Percentiles rank a stretch among this genome's conserved stretches.
Conservation (phyloP, 257 asterid species). For the Agastache rugosa region DNA sequence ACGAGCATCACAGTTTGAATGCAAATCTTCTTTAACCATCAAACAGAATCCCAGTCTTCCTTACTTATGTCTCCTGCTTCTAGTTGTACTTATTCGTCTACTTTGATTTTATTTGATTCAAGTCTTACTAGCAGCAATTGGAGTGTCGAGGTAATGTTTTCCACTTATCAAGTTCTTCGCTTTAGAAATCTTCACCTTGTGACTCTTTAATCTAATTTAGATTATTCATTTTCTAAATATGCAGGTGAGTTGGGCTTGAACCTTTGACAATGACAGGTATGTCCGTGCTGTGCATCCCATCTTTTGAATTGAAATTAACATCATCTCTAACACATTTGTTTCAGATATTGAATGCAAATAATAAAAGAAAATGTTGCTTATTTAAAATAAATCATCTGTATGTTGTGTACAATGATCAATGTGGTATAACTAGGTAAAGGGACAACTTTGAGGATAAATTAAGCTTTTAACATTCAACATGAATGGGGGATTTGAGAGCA, state of each 20-base stretch:
- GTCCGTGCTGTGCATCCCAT: conserved; percentile 3
- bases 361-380: conserved; percentile 14
- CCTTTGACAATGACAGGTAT: conserved; percentile 7
- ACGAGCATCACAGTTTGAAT: neutral
- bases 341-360: conserved; percentile 21
- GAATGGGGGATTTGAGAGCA: conserved; percentile 56
- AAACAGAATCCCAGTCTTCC: neutral
- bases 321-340: conserved; percentile 14
- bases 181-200: conserved; percentile 14
- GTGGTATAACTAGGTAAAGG: neutral
- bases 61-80: neutral
- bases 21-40: neutral
- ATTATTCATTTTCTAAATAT: conserved; percentile 3
- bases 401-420: conserved; percentile 17
- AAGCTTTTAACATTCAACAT: conserved; percentile 10
- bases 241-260: conserved; percentile 15
- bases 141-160: conserved; percentile 11
- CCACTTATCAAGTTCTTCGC: conserved; percentile 1
- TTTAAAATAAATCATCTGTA: conserved; percentile 18
- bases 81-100: neutral
- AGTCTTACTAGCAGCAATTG: conserved; percentile 8
- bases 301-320: neutral
- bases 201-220: conserved; percentile 8
- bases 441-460: conserved; percentile 20
- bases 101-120: neutral